These are phyloP conservation scores for Trypanosoma lewisi DNA, from an alignment of 208 protist genomes.

Conservation along the genomic window DNA sequence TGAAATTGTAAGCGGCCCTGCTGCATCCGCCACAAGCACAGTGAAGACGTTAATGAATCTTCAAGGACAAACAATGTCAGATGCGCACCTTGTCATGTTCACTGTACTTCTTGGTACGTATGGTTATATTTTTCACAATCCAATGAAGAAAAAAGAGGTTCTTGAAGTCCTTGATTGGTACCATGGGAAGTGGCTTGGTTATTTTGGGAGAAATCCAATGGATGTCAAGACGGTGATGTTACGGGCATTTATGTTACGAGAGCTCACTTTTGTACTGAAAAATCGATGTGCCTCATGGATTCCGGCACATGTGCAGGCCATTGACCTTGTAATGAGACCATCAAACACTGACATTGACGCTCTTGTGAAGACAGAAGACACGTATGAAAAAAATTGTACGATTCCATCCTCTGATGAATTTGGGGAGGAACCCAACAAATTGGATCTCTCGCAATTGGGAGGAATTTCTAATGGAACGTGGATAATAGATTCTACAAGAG, in stretches of 20 bases:
- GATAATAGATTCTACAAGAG: conserved; percentile 29
- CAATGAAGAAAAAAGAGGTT: conserved; percentile 26
- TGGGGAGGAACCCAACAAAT: conserved; percentile 15
- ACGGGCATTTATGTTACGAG: conserved; percentile 52
- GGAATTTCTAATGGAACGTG: conserved; percentile 44
- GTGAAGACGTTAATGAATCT: conserved; percentile 28
- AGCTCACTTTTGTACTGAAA: conserved; percentile 43
- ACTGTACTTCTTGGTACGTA: conserved; percentile 43
- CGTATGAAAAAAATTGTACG: neutral
- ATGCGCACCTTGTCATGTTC: conserved; percentile 46
- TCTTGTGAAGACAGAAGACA: neutral
- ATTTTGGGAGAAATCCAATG: conserved; percentile 35
- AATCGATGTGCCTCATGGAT: conserved; percentile 34
- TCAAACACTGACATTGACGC: conserved; percentile 4
- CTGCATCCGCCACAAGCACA: conserved; percentile 26
- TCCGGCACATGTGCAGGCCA: conserved; percentile 25
- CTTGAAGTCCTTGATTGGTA: conserved; percentile 46
- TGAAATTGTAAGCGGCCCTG: conserved; percentile 43
- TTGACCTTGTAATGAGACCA: conserved; percentile 42
- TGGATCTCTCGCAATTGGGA: conserved; percentile 50
- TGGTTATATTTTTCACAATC: conserved; percentile 59
- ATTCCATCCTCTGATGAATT: conserved; percentile 26
- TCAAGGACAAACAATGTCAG: conserved; percentile 30
- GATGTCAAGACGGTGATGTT: conserved; percentile 45
- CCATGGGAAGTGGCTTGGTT: conserved; percentile 52